Conservation (phyloP, 2,329 filamentous ascomycete genomes). For the Pseudocercospora musae region DNA sequence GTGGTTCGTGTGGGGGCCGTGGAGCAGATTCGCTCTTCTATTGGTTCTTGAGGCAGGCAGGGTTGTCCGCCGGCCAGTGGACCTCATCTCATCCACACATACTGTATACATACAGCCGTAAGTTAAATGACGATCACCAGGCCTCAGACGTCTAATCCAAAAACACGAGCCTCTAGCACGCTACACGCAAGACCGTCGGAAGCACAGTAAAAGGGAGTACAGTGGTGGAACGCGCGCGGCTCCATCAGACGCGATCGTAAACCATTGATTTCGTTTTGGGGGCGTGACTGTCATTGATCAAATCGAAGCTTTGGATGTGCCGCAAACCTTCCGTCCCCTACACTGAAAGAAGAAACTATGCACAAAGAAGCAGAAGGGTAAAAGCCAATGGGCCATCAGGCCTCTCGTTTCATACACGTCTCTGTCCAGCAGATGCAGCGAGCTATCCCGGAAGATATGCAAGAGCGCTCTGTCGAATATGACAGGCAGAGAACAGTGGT, state of each 20-base stretch:
- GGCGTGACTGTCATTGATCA: constrained; percentile 15
- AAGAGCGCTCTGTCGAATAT: constrained; percentile 4
- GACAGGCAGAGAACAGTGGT: constrained; percentile 3
- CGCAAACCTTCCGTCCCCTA: constrained; percentile 15
- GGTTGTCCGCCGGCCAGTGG: neutral
- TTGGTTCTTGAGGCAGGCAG: neutral
- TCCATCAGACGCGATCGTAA: constrained; percentile 7
- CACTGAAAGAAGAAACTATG: constrained; percentile 15
- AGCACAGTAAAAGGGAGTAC: neutral
- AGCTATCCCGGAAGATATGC: constrained; percentile 10
- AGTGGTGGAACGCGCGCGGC: constrained; percentile 1
- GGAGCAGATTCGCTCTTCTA: neutral
- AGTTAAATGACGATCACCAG: neutral
- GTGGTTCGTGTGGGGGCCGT: neutral
- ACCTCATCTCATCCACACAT: neutral
- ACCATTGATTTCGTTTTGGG: constrained; percentile 11
- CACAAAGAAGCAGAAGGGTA: constrained; percentile 18
- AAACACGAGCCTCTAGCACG: neutral
- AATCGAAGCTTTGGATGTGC: constrained; percentile 14
- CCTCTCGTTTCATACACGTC: constrained; percentile 10
- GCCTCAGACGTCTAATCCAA: neutral
- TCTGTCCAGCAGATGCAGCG: constrained; percentile 17
- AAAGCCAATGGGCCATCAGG: constrained; percentile 14
- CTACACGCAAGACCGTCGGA: neutral
- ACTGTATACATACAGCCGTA: too few relatives aligned